These are phyloP conservation scores for Fallopia convolvulus DNA, from an alignment of 148 eudicot species.

Conservation along the genomic window DNA sequence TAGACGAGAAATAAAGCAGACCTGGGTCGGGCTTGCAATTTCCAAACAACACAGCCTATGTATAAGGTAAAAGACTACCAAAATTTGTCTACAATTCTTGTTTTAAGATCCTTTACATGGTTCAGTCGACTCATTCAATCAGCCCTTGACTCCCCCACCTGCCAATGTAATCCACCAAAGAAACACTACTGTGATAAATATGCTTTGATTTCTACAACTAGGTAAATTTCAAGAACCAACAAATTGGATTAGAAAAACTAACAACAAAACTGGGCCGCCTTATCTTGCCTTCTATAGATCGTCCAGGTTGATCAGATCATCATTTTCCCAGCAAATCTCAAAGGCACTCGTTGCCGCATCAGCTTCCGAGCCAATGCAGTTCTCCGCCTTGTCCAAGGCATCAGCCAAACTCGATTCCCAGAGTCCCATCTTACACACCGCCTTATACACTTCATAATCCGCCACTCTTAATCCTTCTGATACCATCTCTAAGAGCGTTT, in stretches of 20 bases:
- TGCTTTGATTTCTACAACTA: background rate
- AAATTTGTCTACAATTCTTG: background rate
- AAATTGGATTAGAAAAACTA: background rate
- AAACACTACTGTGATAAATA: background rate
- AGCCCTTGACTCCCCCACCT: too few relatives aligned
- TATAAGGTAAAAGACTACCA: background rate
- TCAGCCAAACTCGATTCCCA: slow-evolving; percentile 70
- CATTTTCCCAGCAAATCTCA: slow-evolving; percentile 61
- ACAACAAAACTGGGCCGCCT: too few relatives aligned
- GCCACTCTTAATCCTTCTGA: slow-evolving; percentile 59
- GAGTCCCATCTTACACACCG: slow-evolving; percentile 37
- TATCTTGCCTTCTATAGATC: slow-evolving; percentile 33
- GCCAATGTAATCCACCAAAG: background rate
- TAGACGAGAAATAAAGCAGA: too few relatives aligned
- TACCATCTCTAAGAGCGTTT: slow-evolving; percentile 38
- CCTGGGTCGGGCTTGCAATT: too few relatives aligned
- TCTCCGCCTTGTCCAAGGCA: slow-evolving; percentile 57
- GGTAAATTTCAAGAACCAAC: background rate
- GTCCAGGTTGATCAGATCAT: slow-evolving; percentile 65
- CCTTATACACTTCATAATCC: slow-evolving; percentile 45
- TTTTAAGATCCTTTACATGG: too few relatives aligned
- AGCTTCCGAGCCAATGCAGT: slow-evolving; percentile 16
- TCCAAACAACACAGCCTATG: background rate
- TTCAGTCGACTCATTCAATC: too few relatives aligned
- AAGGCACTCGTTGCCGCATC: slow-evolving; percentile 24